Percentiles rank a stretch among this genome's conserved stretches.
phyloP scores from a whole-genome alignment of 2,329 filamentous ascomycete genomes.

The Acrocalymma vagum region DNA sequence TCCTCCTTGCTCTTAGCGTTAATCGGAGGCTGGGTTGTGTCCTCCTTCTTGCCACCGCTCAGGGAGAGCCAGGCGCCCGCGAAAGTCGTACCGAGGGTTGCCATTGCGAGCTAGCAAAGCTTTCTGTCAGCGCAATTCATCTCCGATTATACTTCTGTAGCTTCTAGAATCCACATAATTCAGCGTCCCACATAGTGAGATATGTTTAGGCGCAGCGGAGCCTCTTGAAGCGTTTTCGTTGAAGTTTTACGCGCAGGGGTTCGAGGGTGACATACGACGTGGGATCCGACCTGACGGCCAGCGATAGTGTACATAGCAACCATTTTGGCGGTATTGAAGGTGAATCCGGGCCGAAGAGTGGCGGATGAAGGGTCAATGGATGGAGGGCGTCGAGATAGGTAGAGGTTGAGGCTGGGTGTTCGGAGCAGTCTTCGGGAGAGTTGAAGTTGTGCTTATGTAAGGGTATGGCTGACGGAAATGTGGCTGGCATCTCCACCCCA shows the following conservation, averaged over 20 bases:
- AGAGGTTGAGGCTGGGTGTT: constrained; percentile 23
- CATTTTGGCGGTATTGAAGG: constrained; percentile 50
- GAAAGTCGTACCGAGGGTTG: constrained; percentile 51
- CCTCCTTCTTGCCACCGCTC: constrained; percentile 54
- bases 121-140: constrained; percentile 17
- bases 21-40: constrained; percentile 60
- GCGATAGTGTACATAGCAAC: constrained; percentile 61
- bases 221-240: not conserved
- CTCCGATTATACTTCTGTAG: constrained; percentile 9
- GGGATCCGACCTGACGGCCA: constrained; percentile 63
- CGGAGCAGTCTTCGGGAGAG: constrained; percentile 27
- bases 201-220: not conserved
- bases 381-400: constrained; percentile 23
- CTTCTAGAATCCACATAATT: not conserved
- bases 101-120: constrained; percentile 65
- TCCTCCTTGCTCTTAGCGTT: constrained; percentile 73
- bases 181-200: not conserved
- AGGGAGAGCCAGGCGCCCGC: constrained; percentile 45
- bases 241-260: constrained; percentile 11
- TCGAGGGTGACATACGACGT: constrained; percentile 51
- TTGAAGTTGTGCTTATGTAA: constrained; percentile 25
- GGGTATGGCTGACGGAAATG: constrained; percentile 11
- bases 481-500: not conserved
- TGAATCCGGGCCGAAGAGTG: constrained; percentile 20
- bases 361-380: constrained; percentile 41